Evolutionary conservation across 2,329 filamentous ascomycete genomes (phyloP), one percentile per base, ranked within the genome.

Genomic region (Zymoseptoria tritici): DNA sequence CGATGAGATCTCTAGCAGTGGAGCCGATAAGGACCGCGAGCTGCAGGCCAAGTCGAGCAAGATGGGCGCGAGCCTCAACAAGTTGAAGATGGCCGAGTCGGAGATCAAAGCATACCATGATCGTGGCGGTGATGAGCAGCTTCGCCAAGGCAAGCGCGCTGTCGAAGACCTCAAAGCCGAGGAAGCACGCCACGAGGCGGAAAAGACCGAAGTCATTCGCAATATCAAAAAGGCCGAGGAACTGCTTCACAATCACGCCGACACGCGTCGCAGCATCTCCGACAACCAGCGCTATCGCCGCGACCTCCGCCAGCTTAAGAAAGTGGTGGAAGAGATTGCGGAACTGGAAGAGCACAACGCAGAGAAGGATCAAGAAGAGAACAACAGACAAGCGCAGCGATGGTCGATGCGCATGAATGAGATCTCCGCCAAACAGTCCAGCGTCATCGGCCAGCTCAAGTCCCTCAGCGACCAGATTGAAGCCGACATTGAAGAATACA

Each of bases 251-350:
- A 90, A 91, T 69, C 89, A 90, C 59, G 89, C 92, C 64, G 85
- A 87, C 60, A 92, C 87, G 58, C 93, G 91, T 76, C 88, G 90
- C 68, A 91, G 90, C 64, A 96, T 99, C 67, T 81, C 81, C 21
- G 91, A 97, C 72, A 99, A 99, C 68, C 78, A 97, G 56, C 86
- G 86, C 63, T 96, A 91, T 72, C 89, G 94, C 60, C 87, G 88
- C 71, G 87, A 89, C 62, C 80, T 85, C 58, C 83, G 85, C 57
- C 81, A 86, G 46, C 80, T 97, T 1, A 81, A 89, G 50, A 78
- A 78, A 3, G 81, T 97, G 6, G 78, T 83, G 57, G 73, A 74
- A 19, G 89, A 94, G 61, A 92, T 99, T 63, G 74, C 78, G 49
- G 83, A 89, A 60, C 81, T 99, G 5, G 86, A 92, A 73, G 81